Percentiles rank a stretch among this genome's conserved stretches.
phyloP scores from a whole-genome alignment of 306 rosid species.

The Vicia faba region DNA sequence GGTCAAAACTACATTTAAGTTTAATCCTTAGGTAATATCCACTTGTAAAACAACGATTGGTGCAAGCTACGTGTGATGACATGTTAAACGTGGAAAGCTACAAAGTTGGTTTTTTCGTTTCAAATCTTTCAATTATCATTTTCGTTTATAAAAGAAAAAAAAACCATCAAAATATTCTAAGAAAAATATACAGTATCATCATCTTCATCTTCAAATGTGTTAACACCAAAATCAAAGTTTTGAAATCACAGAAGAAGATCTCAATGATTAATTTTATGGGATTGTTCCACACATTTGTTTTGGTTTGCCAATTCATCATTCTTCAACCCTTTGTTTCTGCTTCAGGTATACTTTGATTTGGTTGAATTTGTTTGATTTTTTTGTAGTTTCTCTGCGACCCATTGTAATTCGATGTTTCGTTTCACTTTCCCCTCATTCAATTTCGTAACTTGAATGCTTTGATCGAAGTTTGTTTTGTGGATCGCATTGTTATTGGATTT shows the following conservation, averaged over 20 bases:
- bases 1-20: too few species aligned
- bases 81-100: conserved; percentile 12
- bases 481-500: too few species aligned
- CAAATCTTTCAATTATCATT: background rate
- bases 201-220: conserved; percentile 26
- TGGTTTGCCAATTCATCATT: conserved; percentile 74
- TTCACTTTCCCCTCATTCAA: background rate
- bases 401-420: background rate
- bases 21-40: background rate
- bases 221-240: background rate
- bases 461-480: conserved; percentile 23
- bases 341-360: conserved; percentile 58
- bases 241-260: background rate
- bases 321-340: conserved; percentile 95
- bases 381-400: background rate
- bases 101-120: background rate
- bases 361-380: background rate
- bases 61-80: conserved; percentile 52
- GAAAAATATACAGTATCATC: background rate
- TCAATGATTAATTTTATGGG: conserved; percentile 48
- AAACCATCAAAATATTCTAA: background rate
- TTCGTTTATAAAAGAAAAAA: background rate
- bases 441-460: conserved; percentile 26
- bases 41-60: conserved; percentile 51
- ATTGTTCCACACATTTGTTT: conserved; percentile 56